Conservation (phyloP, 108 stramenopile genomes). For the Seminavis robusta region DNA sequence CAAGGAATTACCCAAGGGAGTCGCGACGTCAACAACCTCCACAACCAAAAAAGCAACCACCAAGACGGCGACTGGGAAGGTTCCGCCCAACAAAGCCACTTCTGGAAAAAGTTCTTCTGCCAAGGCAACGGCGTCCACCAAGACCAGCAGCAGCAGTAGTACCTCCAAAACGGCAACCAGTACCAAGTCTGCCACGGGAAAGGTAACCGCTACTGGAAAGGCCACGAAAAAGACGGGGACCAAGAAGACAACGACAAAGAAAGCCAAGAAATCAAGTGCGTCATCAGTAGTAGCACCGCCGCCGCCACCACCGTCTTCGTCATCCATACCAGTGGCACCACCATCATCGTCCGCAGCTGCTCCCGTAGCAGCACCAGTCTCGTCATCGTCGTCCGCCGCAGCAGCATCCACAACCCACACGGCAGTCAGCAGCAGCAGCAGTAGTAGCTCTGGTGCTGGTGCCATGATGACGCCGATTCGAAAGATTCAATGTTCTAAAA, state of each 20-base stretch:
- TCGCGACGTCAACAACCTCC: slow-evolving; percentile 1
- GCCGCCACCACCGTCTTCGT: no score
- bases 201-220: no score
- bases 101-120: neutral
- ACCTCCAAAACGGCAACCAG: no score
- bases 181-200: no score
- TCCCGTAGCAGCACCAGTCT: neutral
- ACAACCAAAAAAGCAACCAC: neutral
- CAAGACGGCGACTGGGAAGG: neutral
- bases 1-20: slow-evolving; percentile 52
- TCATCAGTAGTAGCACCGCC: no score
- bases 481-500: slow-evolving; percentile 63
- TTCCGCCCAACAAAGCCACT: neutral
- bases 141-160: no score
- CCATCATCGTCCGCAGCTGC: neutral
- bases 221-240: no score
- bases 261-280: neutral
- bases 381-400: neutral
- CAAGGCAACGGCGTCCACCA: no score
- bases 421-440: neutral
- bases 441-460: neutral
- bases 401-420: neutral
- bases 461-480: slow-evolving; percentile 50
- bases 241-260: neutral
- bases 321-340: no score